Base-by-base conservation (phyloP, 2,329 filamentous ascomycete species). In the Venturia aucupariae region DNA sequence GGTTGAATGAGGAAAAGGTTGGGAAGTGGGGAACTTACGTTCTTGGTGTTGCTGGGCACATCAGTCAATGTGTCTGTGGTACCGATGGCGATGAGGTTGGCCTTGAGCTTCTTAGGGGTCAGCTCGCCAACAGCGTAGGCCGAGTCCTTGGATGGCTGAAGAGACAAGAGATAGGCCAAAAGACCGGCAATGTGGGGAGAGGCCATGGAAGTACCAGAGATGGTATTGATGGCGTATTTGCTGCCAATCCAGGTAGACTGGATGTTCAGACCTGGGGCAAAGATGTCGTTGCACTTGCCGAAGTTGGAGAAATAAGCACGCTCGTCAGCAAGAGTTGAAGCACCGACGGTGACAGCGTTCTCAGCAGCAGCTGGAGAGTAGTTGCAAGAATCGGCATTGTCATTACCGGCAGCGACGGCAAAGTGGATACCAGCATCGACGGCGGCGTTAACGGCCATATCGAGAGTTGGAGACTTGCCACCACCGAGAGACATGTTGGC, bases 281-380 rank as follows among this genome's bases (percentile, higher is more conserved):
- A 99, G 84, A 99, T 96, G 80, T 99, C 94, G 77, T 93, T 96
- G 86, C 94, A 99, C 84, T 93, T 94, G 78, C 94, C 94, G 79
- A 88, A 97, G 90, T 99, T 99, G 86, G 95, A 99, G 87, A 99
- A 99, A 86, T 97, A 99, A 69, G 94, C 94, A 80, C 94, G 93
- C 83, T 91, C 90, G 75, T 99, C 94, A 73, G 89, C 86, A 66
- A 99, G 86, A 71, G 90, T 94, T 57, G 92, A 96, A 70, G 94
- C 94, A 79, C 93, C 95, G 68, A 99, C 94, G 66, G 94, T 99
- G 76, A 99, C 86, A 70, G 94, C 92, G 74, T 95, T 91, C 72
- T 86, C 83, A 71, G 95, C 92, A 68, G 93, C 90, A 73, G 94
- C 95, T 66, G 94, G 94, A 48, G 94, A 99, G 86, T 97, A 99